Percentiles rank a stretch among this genome's conserved stretches.
These are phyloP conservation scores for Saitozyma sp. DNA, from an alignment of 768 basidiomycete species.

Conservation along the genomic window DNA sequence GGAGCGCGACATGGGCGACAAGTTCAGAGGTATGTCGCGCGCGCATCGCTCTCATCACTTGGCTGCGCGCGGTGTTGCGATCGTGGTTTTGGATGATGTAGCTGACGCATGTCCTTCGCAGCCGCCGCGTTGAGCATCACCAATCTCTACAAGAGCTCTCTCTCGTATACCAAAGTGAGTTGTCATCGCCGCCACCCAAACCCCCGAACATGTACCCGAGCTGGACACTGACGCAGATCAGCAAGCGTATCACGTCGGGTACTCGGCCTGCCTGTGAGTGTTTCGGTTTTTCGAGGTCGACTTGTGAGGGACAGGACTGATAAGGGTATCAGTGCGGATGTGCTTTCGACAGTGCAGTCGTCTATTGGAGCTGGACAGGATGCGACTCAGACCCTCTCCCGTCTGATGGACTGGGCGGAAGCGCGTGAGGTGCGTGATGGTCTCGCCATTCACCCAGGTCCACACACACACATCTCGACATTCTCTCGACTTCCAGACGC, in stretches of 20 bases:
- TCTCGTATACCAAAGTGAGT: conserved; percentile 44
- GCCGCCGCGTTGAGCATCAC: conserved; percentile 46
- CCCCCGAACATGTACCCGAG: background rate
- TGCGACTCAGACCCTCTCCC: conserved; percentile 30
- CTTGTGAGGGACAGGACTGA: background rate
- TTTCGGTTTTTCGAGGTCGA: background rate
- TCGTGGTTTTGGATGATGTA: background rate
- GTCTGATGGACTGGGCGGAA: conserved; percentile 49
- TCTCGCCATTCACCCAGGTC: background rate
- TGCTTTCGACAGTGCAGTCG: conserved; percentile 40
- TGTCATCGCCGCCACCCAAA: background rate
- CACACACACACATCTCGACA: background rate
- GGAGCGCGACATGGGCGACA: conserved; percentile 46
- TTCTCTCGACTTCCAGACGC: background rate
- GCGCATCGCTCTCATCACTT: background rate
- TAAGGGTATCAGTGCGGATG: conserved; percentile 22
- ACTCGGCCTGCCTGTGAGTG: conserved; percentile 38
- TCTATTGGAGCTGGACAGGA: conserved; percentile 38
- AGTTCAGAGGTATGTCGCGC: conserved; percentile 45
- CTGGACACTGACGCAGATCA: conserved; percentile 17
- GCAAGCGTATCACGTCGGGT: conserved; percentile 47
- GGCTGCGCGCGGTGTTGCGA: background rate
- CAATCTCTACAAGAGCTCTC: conserved; percentile 41
- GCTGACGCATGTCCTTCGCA: conserved; percentile 7
- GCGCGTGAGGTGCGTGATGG: conserved; percentile 40